These are phyloP conservation scores for Lichenothelia convexa DNA, from an alignment of 495 filamentous ascomycete genomes.

Conservation along the genomic window DNA sequence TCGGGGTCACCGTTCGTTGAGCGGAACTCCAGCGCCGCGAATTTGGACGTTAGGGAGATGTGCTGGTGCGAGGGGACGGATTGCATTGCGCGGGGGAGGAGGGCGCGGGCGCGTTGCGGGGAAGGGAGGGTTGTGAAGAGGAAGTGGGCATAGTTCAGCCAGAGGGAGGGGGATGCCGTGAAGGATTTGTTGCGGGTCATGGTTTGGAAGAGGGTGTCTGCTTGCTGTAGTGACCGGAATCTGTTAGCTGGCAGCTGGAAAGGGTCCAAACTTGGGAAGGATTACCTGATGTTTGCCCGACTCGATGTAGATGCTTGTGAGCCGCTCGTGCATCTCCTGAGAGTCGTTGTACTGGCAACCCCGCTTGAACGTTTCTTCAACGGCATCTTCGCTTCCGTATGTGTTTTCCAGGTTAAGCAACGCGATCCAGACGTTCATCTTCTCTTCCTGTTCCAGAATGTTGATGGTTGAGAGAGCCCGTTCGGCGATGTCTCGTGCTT, in stretches of 20 bases:
- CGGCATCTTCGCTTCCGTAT: slow-evolving; percentile 68
- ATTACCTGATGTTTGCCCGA: slow-evolving; percentile 53
- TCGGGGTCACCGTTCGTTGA: slow-evolving; percentile 70
- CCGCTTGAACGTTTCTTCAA: slow-evolving; percentile 76
- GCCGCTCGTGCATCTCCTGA: slow-evolving; percentile 71
- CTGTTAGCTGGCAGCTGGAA: slow-evolving; percentile 20
- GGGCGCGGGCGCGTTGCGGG: slow-evolving; percentile 55
- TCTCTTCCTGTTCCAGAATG: slow-evolving; percentile 72
- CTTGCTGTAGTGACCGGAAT: slow-evolving; percentile 39
- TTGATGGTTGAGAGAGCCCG: slow-evolving; percentile 77
- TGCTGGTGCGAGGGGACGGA: slow-evolving; percentile 55
- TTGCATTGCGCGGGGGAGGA: slow-evolving; percentile 76
- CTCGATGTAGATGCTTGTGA: slow-evolving; percentile 88
- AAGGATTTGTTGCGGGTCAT: slow-evolving; percentile 71
- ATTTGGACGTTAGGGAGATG: slow-evolving; percentile 62
- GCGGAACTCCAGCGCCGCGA: slow-evolving; percentile 79
- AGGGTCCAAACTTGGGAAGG: slow-evolving; percentile 4
- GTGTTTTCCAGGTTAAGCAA: slow-evolving; percentile 85
- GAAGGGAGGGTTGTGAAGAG: slow-evolving; percentile 49
- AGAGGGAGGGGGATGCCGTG: slow-evolving; percentile 54
- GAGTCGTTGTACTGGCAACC: slow-evolving; percentile 90
- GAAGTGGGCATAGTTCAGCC: slow-evolving; percentile 90
- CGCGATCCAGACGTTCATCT: slow-evolving; percentile 87
- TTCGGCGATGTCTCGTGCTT: slow-evolving; percentile 72
- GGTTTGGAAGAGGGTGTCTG: slow-evolving; percentile 69